Base-by-base conservation (phyloP, 2,329 filamentous ascomycete genomes). In the Graphilbum ipis-grandicollis region DNA sequence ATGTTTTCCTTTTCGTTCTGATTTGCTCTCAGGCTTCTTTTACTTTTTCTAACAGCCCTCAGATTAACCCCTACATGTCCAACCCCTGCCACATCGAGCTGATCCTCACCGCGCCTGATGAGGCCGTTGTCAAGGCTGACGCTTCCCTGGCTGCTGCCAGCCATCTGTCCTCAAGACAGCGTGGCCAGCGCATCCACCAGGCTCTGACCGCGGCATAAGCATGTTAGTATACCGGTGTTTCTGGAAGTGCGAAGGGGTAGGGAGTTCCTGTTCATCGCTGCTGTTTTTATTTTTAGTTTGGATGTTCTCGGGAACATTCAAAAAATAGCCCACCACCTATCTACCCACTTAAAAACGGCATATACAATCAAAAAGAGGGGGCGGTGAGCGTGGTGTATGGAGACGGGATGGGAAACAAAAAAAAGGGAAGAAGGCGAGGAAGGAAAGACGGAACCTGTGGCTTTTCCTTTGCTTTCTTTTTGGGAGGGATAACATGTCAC, bases 21-120 rank as follows among this genome's bases (percentile, higher is more conserved):
- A 14, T 10, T 30, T 15, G 17, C 26, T 31, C 26, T 15, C 4
- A 13, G 2, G n/a, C 21, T 39, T 37, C 18, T 41, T 13, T 15
- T 34, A 4, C 19, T 12, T 3, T 5, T 12, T 8, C 26, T 38
- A 12, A 19, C 19, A 13, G 30, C 6, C 18, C 21, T 22, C n/a
- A 94, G 86, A 98, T 98, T 73, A 98, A 98, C 79, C 90, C 90
- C 47, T 98, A 96, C 78, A 96, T 98, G 92, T 94, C 86, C 53
- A 93, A 93, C 79, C 90, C 90, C 53, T 98, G 88, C 82, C 90
- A 98, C 79, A 93, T 98, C 65, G 92, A 98, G 74, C 72, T 98
- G 56, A 98, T 98, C 76, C 77, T 98, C 54, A 93, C 88, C 59
- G 92, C 98, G 76, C 85, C 73, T 56, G 81, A 92, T 59, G 92